Percentiles rank a stretch among this genome's conserved stretches.
Conservation (phyloP, 495 filamentous ascomycete genomes). For the Cercophora samala region DNA sequence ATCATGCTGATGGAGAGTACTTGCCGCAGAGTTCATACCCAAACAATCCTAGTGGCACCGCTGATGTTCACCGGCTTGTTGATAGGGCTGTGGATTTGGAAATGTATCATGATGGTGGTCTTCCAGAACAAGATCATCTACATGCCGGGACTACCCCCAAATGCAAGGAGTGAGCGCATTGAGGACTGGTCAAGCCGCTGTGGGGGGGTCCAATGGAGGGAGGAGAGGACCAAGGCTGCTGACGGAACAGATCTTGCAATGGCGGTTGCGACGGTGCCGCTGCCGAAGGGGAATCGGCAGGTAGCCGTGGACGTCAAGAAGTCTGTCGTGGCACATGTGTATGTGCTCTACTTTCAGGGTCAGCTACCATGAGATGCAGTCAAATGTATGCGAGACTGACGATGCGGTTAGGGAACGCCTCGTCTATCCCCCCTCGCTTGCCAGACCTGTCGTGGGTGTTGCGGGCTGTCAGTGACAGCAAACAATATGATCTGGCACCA, state of each 20-base stretch:
- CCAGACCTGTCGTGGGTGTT: conserved; percentile 62
- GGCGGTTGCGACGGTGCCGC: conserved; percentile 47
- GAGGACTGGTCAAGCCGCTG: conserved; percentile 55
- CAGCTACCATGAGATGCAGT: conserved; percentile 12
- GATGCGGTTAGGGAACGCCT: conserved; percentile 55
- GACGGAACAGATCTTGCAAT: conserved; percentile 63
- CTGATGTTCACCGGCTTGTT: conserved; percentile 64
- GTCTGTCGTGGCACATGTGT: conserved; percentile 30
- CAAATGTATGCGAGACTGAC: conserved; percentile 28
- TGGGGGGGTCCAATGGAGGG: conserved; percentile 59
- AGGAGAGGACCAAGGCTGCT: conserved; percentile 48
- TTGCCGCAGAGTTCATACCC: conserved; percentile 43
- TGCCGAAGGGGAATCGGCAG: conserved; percentile 11
- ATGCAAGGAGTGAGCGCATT: conserved; percentile 56
- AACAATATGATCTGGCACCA: conserved; percentile 15
- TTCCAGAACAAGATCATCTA: conserved; percentile 86
- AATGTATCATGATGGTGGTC: conserved; percentile 74
- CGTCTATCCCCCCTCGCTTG: conserved; percentile 65
- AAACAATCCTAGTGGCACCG: conserved; percentile 59
- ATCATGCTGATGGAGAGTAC: background rate
- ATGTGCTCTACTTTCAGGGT: conserved; percentile 62
- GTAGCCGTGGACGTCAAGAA: background rate
- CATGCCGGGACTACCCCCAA: conserved; percentile 69
- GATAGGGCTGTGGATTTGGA: conserved; percentile 68
- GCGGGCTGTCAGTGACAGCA: conserved; percentile 38